Percentiles rank a stretch among this genome's conserved stretches.
phyloP scores from a whole-genome alignment of 257 asterid genomes.

The Jaltomata sinuosa region DNA sequence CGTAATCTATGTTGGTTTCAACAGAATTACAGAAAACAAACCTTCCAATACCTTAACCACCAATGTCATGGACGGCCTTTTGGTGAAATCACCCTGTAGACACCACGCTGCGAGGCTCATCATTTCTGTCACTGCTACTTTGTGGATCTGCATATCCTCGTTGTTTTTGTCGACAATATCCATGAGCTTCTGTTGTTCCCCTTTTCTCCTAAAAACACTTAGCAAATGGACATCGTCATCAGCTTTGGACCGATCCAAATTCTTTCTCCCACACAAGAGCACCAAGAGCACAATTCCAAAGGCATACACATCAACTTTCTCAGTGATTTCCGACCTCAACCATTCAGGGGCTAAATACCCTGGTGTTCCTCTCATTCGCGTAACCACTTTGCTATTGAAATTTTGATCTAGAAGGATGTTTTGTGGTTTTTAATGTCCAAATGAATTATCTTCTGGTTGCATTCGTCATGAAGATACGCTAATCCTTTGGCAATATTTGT shows the following conservation, averaged over 20 bases:
- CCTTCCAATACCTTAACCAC: slow-evolving; percentile 15
- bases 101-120: slow-evolving; percentile 15
- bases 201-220: slow-evolving; percentile 2
- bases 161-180: slow-evolving; percentile 5
- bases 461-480: slow-evolving; percentile 17
- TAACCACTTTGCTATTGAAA: slow-evolving; percentile 16
- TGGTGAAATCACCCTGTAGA: slow-evolving; percentile 10
- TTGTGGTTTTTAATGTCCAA: slow-evolving; percentile 21
- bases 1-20: slow-evolving; percentile 1
- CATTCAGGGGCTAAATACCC: slow-evolving; percentile 23
- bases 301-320: slow-evolving; percentile 14
- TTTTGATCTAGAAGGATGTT: slow-evolving; percentile 18
- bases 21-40: not conserved
- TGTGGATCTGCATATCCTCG: slow-evolving; percentile 5
- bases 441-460: slow-evolving; percentile 19
- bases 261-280: slow-evolving; percentile 13
- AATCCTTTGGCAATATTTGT: slow-evolving; percentile 14
- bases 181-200: not conserved
- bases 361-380: slow-evolving; percentile 18
- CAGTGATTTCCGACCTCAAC: slow-evolving; percentile 8
- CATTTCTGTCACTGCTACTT: not conserved
- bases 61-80: slow-evolving; percentile 2
- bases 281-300: slow-evolving; percentile 21
- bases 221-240: slow-evolving; percentile 11
- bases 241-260: slow-evolving; percentile 4